A percentile compares a stretch with the other conserved stretches of the same genome.
Evolutionary conservation across 305 asterid species (phyloP).

Genomic region (Solanum hybrid): DNA sequence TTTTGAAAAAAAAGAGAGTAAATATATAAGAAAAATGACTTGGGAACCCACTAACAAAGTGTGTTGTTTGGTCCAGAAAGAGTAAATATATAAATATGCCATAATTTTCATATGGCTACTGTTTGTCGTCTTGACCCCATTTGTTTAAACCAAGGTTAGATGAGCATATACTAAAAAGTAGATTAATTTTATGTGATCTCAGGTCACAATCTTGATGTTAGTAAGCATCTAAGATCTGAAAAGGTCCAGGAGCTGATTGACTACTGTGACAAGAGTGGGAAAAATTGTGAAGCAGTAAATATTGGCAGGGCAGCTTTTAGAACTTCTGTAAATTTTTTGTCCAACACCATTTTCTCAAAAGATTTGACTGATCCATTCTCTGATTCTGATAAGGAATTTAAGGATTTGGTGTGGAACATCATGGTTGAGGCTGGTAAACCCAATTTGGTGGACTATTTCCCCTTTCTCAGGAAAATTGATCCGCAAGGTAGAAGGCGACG

Average conservation of each 20-base stretch:
- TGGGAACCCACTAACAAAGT: too few relatives aligned
- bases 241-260: neutral
- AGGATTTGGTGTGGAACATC: conserved; percentile 14
- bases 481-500: conserved; percentile 26
- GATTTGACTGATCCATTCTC: conserved; percentile 14
- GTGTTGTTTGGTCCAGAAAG: too few relatives aligned
- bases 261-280: neutral
- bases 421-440: conserved; percentile 14
- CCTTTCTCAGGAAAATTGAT: conserved; percentile 13
- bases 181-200: neutral
- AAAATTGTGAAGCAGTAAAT: neutral
- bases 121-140: too few relatives aligned
- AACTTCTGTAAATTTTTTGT: conserved; percentile 15
- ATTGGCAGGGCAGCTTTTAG: conserved; percentile 16
- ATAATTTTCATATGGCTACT: too few relatives aligned
- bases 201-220: neutral
- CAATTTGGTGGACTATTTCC: conserved; percentile 27
- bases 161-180: too few relatives aligned
- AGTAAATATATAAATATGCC: too few relatives aligned
- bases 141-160: too few relatives aligned
- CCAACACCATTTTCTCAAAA: conserved; percentile 22
- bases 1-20: too few relatives aligned
- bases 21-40: too few relatives aligned
- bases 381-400: conserved; percentile 13
- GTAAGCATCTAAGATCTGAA: neutral